Conservation (phyloP, 495 filamentous ascomycete genomes). For the Aspergillus conjunctus region DNA sequence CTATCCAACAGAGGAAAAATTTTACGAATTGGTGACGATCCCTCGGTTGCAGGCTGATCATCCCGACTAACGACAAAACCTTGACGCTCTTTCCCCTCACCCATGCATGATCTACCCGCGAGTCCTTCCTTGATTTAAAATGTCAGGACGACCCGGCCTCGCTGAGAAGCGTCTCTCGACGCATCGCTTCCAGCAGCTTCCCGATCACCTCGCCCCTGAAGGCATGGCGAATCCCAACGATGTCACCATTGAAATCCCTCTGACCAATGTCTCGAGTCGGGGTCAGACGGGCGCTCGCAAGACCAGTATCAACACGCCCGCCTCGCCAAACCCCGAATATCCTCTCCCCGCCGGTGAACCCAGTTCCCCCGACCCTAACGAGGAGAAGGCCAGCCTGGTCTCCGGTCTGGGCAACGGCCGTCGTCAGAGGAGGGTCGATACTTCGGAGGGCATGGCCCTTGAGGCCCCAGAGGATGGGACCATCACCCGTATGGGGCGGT, state of each 20-base stretch:
- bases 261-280: conserved; percentile 47
- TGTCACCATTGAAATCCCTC: conserved; percentile 61
- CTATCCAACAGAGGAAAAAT: not conserved
- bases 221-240: conserved; percentile 54
- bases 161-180: conserved; percentile 42
- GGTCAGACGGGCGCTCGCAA: conserved; percentile 49
- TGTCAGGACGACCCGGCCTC: conserved; percentile 39
- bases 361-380: conserved; percentile 25
- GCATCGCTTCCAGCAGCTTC: conserved; percentile 52
- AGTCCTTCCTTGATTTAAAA: conserved; percentile 19
- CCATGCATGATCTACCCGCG: conserved; percentile 8
- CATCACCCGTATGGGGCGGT: conserved; percentile 78
- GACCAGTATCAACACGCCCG: conserved; percentile 30
- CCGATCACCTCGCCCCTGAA: conserved; percentile 37
- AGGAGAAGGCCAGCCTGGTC: conserved; percentile 60
- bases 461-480: conserved; percentile 59
- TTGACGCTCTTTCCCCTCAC: conserved; percentile 13
- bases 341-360: conserved; percentile 9
- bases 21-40: not conserved
- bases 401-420: conserved; percentile 41
- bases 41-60: not conserved
- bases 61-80: not conserved
- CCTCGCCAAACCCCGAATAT: conserved; percentile 27
- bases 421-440: conserved; percentile 56
- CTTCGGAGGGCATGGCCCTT: conserved; percentile 43